Evolutionary conservation across 306 rosid genomes (phyloP).

Genomic region (Malus orientalis): DNA sequence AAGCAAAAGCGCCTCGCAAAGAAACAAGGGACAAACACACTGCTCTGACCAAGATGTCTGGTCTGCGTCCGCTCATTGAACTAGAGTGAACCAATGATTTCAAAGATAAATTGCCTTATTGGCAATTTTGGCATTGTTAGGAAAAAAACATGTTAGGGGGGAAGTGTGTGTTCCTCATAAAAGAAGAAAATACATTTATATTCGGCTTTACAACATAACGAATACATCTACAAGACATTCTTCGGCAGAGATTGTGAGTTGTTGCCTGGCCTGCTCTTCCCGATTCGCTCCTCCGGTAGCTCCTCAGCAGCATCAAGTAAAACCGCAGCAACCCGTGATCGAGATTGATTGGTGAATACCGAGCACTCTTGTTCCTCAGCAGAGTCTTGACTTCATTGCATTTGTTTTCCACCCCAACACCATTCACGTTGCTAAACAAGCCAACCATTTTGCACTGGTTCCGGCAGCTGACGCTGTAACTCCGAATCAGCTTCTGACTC

Average conservation of each 20-base stretch:
- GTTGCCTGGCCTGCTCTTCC: slow-evolving; percentile 55
- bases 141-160: slow-evolving; percentile 20
- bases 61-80: no score
- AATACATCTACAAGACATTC: background rate
- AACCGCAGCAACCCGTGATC: slow-evolving; percentile 80
- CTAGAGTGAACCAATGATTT: background rate
- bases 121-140: slow-evolving; percentile 15
- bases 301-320: slow-evolving; percentile 85
- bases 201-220: slow-evolving; percentile 50
- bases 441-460: slow-evolving; percentile 43
- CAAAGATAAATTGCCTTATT: background rate
- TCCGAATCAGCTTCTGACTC: slow-evolving; percentile 80
- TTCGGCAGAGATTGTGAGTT: background rate
- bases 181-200: slow-evolving; percentile 16
- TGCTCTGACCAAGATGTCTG: no score
- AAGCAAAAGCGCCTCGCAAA: background rate
- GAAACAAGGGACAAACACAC: background rate
- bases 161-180: slow-evolving; percentile 17
- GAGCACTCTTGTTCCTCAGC: slow-evolving; percentile 61
- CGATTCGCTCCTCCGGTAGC: slow-evolving; percentile 67
- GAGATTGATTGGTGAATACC: slow-evolving; percentile 56
- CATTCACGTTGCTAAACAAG: slow-evolving; percentile 29
- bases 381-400: slow-evolving; percentile 43
- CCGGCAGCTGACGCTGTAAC: slow-evolving; percentile 83
- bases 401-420: slow-evolving; percentile 27